Evolutionary conservation across 2,329 filamentous ascomycete species (phyloP).

Genomic region (Pseudogymnoascus pannorum): DNA sequence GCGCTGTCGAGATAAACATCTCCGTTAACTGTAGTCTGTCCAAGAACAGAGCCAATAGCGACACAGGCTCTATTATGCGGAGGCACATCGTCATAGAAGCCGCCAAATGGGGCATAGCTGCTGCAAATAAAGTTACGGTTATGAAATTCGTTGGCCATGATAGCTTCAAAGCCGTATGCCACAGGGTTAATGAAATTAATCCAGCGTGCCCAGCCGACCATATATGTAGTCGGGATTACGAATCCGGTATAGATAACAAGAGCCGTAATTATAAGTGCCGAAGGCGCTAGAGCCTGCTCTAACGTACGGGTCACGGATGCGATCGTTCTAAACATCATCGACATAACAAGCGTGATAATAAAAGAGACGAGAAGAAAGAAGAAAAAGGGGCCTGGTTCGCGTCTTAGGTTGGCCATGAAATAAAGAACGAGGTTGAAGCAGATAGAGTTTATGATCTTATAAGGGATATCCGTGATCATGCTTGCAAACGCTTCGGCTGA

Average conservation of each 20-base stretch:
- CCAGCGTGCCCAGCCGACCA: constrained; percentile 59
- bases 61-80: constrained; percentile 43
- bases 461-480: constrained; percentile 76
- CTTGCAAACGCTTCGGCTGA: constrained; percentile 78
- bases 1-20: constrained; percentile 50
- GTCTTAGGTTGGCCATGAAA: constrained; percentile 73
- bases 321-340: constrained; percentile 75
- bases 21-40: constrained; percentile 43
- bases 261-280: constrained; percentile 40
- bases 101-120: constrained; percentile 45
- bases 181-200: constrained; percentile 60
- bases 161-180: constrained; percentile 60
- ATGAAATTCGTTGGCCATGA: constrained; percentile 67
- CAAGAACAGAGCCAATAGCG: constrained; percentile 53
- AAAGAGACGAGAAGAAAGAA: constrained; percentile 75
- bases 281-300: constrained; percentile 56
- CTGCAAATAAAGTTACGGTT: constrained; percentile 44
- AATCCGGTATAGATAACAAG: constrained; percentile 44
- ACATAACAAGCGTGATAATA: constrained; percentile 65
- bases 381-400: constrained; percentile 71
- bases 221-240: constrained; percentile 52
- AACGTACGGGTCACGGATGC: constrained; percentile 65
- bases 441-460: constrained; percentile 65
- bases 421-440: constrained; percentile 74
- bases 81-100: constrained; percentile 37